phyloP scores from a whole-genome alignment of 2,329 filamentous ascomycete species.

The Penicillium capsulatum region DNA sequence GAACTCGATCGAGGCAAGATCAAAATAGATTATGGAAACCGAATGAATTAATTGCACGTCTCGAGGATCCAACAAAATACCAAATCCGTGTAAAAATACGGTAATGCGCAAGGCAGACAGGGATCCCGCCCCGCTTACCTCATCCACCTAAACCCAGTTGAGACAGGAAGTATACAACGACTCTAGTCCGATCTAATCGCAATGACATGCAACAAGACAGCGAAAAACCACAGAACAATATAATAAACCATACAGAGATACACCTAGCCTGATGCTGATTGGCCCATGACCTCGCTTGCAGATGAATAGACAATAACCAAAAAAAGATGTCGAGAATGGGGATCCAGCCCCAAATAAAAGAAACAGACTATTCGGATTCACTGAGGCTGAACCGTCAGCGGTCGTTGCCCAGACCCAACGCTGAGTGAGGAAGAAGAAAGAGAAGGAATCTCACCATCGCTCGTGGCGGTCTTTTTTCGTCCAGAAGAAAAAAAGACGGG shows the following conservation, averaged over 20 bases:
- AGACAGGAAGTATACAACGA: conserved; percentile 19
- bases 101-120: conserved; percentile 15
- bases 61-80: no score
- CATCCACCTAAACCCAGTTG: conserved; percentile 14
- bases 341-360: conserved; percentile 3
- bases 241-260: conserved; percentile 5
- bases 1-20: no score
- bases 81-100: background rate
- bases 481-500: background rate
- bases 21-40: no score
- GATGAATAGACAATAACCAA: conserved; percentile 5
- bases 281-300: no score
- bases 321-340: conserved; percentile 6
- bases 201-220: background rate
- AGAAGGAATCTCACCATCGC: background rate
- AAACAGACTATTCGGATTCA: background rate
- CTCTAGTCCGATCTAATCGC: conserved; percentile 15
- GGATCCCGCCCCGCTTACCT: conserved; percentile 16
- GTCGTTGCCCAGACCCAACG: no score
- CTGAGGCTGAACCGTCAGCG: background rate
- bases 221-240: background rate
- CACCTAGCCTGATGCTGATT: no score
- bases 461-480: conserved; percentile 1
- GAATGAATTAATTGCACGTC: no score
- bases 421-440: background rate